phyloP scores from a whole-genome alignment of 2,329 filamentous ascomycete species.

The Neurospora sp. region DNA sequence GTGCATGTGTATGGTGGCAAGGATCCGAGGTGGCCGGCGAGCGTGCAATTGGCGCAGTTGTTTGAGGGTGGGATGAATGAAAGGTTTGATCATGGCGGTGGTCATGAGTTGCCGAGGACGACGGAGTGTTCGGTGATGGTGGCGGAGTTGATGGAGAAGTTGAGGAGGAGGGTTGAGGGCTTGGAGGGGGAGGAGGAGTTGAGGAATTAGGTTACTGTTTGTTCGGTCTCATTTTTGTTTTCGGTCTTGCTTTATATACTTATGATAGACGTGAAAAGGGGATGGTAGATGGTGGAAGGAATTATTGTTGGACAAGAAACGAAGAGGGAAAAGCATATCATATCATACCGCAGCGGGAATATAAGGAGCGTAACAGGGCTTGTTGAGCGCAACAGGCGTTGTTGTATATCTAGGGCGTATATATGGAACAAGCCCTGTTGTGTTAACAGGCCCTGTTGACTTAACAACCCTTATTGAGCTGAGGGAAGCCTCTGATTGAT shows the following conservation, averaged over 20 bases:
- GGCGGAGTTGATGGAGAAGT: slow-evolving; percentile 20
- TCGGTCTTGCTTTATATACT: background rate
- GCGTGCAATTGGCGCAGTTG: slow-evolving; percentile 27
- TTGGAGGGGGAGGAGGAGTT: background rate
- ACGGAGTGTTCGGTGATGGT: slow-evolving; percentile 23
- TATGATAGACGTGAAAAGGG: background rate
- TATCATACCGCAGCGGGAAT: background rate
- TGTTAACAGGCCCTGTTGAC: too few relatives aligned
- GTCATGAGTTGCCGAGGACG: slow-evolving; percentile 29
- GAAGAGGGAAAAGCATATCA: background rate
- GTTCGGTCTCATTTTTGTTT: background rate
- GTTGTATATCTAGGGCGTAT: too few relatives aligned
- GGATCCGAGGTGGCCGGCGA: slow-evolving; percentile 27
- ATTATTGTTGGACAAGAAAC: background rate
- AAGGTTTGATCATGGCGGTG: slow-evolving; percentile 26
- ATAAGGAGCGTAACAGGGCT: too few relatives aligned
- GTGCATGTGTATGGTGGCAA: slow-evolving; percentile 27
- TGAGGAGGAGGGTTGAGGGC: slow-evolving; percentile 5
- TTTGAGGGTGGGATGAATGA: slow-evolving; percentile 19
- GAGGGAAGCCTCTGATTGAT: too few relatives aligned
- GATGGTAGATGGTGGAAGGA: background rate
- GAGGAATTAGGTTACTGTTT: background rate
- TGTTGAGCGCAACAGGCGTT: too few relatives aligned
- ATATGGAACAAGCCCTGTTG: too few relatives aligned
- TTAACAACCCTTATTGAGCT: too few relatives aligned